Conservation (phyloP, 2,329 filamentous ascomycete species). For the Dothistroma pini region DNA sequence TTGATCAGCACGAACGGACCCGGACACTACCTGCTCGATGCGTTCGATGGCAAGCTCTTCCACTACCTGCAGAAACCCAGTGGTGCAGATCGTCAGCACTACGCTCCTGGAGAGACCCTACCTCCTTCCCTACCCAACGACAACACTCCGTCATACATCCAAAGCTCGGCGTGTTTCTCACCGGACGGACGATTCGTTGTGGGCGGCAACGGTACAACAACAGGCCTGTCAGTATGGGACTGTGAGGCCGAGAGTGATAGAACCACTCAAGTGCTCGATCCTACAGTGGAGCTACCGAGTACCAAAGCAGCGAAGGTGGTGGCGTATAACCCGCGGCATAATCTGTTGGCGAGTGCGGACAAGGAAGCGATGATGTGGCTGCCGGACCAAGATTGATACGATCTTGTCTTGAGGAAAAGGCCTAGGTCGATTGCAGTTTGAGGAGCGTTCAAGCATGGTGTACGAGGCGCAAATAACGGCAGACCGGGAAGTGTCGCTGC, state of each 20-base stretch:
- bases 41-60: conserved; percentile 71
- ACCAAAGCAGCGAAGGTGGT: conserved; percentile 66
- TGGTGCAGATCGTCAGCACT: conserved; percentile 25
- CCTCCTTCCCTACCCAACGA: conserved; percentile 38
- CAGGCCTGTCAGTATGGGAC: conserved; percentile 85
- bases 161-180: conserved; percentile 80
- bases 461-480: not conserved
- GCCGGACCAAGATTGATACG: conserved; percentile 6
- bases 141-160: conserved; percentile 45
- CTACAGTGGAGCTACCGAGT: conserved; percentile 62
- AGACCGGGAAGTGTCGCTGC: not conserved
- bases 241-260: conserved; percentile 56
- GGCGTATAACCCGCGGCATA: conserved; percentile 86
- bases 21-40: conserved; percentile 90
- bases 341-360: conserved; percentile 87
- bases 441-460: conserved; percentile 1
- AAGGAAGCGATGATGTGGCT: conserved; percentile 58
- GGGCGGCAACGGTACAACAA: conserved; percentile 62
- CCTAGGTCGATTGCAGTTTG: not conserved
- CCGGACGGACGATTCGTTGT: conserved; percentile 87
- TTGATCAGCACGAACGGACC: conserved; percentile 78
- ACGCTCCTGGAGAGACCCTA: conserved; percentile 39
- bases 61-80: conserved; percentile 34
- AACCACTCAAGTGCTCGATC: conserved; percentile 58
- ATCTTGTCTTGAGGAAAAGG: not conserved